These are phyloP conservation scores for Nemania diffusa DNA, from an alignment of 2,329 filamentous ascomycete genomes.

Conservation along the genomic window DNA sequence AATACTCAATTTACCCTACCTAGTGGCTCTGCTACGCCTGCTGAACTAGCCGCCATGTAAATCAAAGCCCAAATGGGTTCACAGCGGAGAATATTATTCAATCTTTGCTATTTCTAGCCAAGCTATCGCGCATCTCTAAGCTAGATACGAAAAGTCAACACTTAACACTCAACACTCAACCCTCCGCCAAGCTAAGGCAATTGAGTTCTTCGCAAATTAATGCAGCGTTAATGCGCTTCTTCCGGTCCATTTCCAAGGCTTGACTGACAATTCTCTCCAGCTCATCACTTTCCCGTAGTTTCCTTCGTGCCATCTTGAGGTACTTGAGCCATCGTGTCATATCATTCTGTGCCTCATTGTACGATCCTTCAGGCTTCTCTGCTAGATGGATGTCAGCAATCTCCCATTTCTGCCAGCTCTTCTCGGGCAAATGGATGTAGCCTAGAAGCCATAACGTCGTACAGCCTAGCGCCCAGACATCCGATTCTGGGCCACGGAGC, in stretches of 20 bases:
- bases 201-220: background rate
- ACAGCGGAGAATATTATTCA: too few relatives aligned
- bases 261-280: background rate
- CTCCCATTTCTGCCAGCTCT: background rate
- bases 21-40: too few relatives aligned
- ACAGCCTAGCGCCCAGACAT: constrained; percentile 11
- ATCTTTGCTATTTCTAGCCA: too few relatives aligned
- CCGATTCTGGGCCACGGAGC: background rate
- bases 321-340: background rate
- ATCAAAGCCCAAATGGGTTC: too few relatives aligned
- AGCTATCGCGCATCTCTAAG: too few relatives aligned
- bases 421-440: background rate
- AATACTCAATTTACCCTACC: too few relatives aligned
- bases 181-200: background rate
- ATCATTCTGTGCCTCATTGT: background rate
- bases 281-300: background rate
- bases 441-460: background rate
- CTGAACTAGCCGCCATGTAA: too few relatives aligned
- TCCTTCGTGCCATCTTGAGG: background rate
- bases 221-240: background rate
- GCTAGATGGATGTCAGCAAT: background rate
- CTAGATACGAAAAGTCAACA: too few relatives aligned
- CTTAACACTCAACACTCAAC: too few relatives aligned
- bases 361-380: too few relatives aligned
- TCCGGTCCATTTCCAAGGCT: background rate